Conservation (phyloP, 2,329 filamentous ascomycete species). For the Talaromyces sp. region DNA sequence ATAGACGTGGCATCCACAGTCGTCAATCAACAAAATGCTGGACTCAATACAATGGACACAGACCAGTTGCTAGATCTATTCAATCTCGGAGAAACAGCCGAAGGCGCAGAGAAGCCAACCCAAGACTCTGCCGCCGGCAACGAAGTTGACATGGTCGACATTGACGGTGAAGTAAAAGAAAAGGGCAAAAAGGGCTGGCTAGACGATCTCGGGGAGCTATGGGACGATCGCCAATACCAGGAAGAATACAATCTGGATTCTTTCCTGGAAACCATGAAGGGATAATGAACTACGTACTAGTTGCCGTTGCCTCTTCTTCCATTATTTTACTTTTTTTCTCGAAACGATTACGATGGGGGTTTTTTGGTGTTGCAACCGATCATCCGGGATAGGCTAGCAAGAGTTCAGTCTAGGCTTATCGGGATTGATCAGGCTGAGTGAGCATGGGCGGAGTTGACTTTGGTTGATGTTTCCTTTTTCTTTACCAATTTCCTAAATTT, state of each 20-base stretch:
- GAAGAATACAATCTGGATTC: conserved; percentile 96
- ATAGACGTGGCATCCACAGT: conserved; percentile 97
- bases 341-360: background rate
- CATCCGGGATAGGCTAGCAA: too few species aligned
- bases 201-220: conserved; percentile 90
- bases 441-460: background rate
- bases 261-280: conserved; percentile 90
- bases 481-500: too few species aligned
- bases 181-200: conserved; percentile 96
- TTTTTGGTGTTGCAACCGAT: background rate
- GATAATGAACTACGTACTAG: too few species aligned
- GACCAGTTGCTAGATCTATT: conserved; percentile 97
- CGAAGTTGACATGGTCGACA: conserved; percentile 75
- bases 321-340: background rate
- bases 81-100: conserved; percentile 70
- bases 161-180: conserved; percentile 85
- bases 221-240: conserved; percentile 97
- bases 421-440: background rate
- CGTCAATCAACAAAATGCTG: conserved; percentile 97
- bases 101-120: conserved; percentile 54
- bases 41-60: conserved; percentile 92
- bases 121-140: conserved; percentile 51
- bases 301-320: too few species aligned
- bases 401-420: background rate
- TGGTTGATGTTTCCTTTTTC: background rate